Base-by-base conservation (phyloP, 2,329 filamentous ascomycete genomes). In the Knufia petricola region DNA sequence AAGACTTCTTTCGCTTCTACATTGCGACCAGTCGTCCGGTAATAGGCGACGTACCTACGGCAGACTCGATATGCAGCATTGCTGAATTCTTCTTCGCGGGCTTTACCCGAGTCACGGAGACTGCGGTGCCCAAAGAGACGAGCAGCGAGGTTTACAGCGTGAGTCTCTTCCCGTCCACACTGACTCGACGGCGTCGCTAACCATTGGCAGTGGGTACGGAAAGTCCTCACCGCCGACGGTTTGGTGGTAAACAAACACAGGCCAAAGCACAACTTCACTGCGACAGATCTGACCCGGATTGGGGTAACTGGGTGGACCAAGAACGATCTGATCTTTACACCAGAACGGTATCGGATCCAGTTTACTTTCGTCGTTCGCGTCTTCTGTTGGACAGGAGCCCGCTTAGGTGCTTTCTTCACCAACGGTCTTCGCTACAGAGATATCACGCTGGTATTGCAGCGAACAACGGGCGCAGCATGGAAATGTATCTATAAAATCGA, bases 161-260 rank as follows among this genome's bases (percentile, higher is more conserved):
- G 38, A 30, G 52, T 28, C 8, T 19, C 26, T n/a, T n/a, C 23
- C 19, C 23, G 40, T 43, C 17, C n/a, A 4, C 23, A n/a, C 26
- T 40, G 9, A 23, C 17, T 26, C 23, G 3, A 43, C 12, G 20
- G 17, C 12, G 8, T 24, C 7, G 20, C 40, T 43, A 15, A 43
- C 19, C 23, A 15, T 19, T 15, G 26, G 24, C 26, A 43, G 40
- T 43, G 40, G 40, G 4, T 54, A 9, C 50, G 52, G 28, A 36
- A 17, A 26, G 37, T 43, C 43, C 39, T 52, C 23, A 40, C 40
- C 8, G 21, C 10, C 7, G 48, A 50, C 38, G 50, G 50, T 21
- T 37, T 55, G 21, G 43, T 55, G 28, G 52, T 52, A 3, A 55
- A 55, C n/a, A 53, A 53, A 24, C 49, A 52, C 40, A 37, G 47